phyloP scores from a whole-genome alignment of 2,329 filamentous ascomycete genomes.

The Canariomyces notabilis region DNA sequence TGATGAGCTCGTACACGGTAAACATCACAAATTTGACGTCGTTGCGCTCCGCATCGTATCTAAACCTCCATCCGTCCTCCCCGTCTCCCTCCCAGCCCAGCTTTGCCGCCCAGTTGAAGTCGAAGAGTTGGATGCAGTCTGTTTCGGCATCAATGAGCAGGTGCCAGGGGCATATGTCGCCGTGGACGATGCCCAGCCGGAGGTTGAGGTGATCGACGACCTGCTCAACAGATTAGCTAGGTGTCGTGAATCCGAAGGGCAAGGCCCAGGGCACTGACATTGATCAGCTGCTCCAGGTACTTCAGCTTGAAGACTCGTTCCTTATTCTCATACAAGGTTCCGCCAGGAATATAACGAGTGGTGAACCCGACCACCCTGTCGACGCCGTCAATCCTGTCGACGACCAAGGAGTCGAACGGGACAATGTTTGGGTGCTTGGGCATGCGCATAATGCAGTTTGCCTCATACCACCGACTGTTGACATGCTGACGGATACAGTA shows the following conservation, averaged over 20 bases:
- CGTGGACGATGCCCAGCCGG: not conserved
- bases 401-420: slow-evolving; percentile 31
- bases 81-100: not conserved
- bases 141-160: not conserved
- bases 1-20: slow-evolving; percentile 35
- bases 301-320: slow-evolving; percentile 17
- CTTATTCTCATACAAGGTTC: slow-evolving; percentile 10
- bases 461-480: slow-evolving; percentile 31
- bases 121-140: not conserved
- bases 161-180: not conserved
- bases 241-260: no score
- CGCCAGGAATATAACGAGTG: slow-evolving; percentile 32
- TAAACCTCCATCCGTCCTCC: no score
- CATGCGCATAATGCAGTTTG: slow-evolving; percentile 33
- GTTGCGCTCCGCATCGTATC: slow-evolving; percentile 13
- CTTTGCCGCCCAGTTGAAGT: not conserved
- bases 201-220: slow-evolving; percentile 1
- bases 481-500: slow-evolving; percentile 26
- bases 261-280: no score
- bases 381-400: slow-evolving; percentile 30
- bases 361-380: slow-evolving; percentile 35
- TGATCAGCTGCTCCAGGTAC: slow-evolving; percentile 13
- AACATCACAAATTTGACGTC: slow-evolving; percentile 26
- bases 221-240: slow-evolving; percentile 1
- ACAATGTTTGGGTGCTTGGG: slow-evolving; percentile 36